Percentiles rank a stretch among this genome's conserved stretches.
Conservation (phyloP, 495 filamentous ascomycete genomes). For the Penicillium argentinense region DNA sequence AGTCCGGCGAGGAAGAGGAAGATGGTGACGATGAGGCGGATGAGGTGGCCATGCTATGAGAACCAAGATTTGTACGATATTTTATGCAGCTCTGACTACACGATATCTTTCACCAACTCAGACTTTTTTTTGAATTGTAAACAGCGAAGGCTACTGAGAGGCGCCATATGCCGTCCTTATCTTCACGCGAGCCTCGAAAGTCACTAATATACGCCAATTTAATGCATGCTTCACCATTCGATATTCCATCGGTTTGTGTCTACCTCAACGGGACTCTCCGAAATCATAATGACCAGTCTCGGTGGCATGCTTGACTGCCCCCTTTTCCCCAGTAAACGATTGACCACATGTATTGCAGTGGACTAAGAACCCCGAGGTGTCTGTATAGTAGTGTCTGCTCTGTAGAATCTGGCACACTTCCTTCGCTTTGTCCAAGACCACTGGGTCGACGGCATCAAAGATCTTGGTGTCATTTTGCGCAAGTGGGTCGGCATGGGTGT, state of each 20-base stretch:
- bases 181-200: background rate
- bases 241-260: too few species aligned
- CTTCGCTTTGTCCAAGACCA: constrained; percentile 65
- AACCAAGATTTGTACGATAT: constrained; percentile 27
- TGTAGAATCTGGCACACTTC: constrained; percentile 72
- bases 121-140: background rate
- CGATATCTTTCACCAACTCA: constrained; percentile 1
- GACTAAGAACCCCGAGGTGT: constrained; percentile 80
- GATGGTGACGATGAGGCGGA: constrained; percentile 40
- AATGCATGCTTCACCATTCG: constrained; percentile 1
- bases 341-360: constrained; percentile 75
- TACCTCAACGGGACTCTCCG: constrained; percentile 54
- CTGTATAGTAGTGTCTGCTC: constrained; percentile 82
- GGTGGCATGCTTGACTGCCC: constrained; percentile 65
- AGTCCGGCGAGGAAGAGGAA: constrained; percentile 40
- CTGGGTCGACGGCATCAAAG: constrained; percentile 69
- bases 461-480: constrained; percentile 76
- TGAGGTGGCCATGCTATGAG: constrained; percentile 47
- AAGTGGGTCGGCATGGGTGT: constrained; percentile 54
- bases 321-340: constrained; percentile 72
- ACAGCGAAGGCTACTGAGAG: too few species aligned
- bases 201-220: background rate
- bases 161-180: too few species aligned
- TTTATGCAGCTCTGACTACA: constrained; percentile 22
- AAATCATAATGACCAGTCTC: constrained; percentile 70